Conservation (phyloP, 768 basidiomycete genomes). For the Xerocomellus amylosporus region DNA sequence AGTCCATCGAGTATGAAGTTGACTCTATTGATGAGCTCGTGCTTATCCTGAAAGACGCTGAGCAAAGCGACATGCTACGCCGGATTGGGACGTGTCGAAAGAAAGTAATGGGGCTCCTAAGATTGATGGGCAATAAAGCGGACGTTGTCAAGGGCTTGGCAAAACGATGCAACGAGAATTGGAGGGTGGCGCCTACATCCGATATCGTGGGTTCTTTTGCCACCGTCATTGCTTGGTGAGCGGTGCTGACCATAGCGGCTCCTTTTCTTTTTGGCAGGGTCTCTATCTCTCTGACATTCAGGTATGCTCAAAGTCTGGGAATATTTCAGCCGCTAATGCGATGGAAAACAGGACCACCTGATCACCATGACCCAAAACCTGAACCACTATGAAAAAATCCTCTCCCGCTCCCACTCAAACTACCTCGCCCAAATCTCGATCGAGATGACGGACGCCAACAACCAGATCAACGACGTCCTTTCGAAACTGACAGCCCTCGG, state of each 20-base stretch:
- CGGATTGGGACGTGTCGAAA: constrained; percentile 97
- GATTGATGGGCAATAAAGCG: constrained; percentile 99
- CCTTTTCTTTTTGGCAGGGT: constrained; percentile 48
- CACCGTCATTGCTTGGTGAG: neutral
- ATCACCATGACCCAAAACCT: constrained; percentile 99
- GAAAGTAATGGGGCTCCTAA: constrained; percentile 96
- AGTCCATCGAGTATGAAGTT: constrained; percentile 98
- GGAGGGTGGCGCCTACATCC: constrained; percentile 96
- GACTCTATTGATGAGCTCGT: constrained; percentile 98
- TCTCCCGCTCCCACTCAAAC: constrained; percentile 97
- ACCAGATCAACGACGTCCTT: constrained; percentile 98
- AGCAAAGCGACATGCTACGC: constrained; percentile 94
- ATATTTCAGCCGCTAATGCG: neutral
- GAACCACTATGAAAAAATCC: constrained; percentile 99
- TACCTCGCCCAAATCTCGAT: constrained; percentile 99
- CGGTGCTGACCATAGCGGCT: neutral
- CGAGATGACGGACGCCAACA: constrained; percentile 99
- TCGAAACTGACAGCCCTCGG: constrained; percentile 96
- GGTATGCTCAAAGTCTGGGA: constrained; percentile 30
- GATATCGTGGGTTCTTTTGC: constrained; percentile 69
- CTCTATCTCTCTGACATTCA: constrained; percentile 95
- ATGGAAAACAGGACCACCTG: constrained; percentile 71
- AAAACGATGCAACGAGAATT: constrained; percentile 97
- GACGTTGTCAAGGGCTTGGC: constrained; percentile 99
- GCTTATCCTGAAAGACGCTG: constrained; percentile 73